Conservation (phyloP, 257 asterid genomes). For the Anisodus tanguticus region DNA sequence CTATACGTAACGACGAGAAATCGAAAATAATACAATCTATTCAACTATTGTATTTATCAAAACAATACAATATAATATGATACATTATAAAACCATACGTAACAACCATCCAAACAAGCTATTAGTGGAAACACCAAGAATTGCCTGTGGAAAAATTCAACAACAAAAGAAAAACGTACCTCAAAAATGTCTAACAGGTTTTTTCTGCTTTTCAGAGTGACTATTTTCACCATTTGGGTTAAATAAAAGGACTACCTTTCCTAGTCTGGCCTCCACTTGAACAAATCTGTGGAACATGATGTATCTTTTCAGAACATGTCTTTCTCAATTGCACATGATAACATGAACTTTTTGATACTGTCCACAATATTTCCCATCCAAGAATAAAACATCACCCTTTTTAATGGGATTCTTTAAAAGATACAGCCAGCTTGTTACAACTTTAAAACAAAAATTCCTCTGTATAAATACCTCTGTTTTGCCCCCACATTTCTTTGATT, state of each 20-base stretch:
- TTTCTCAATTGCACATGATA: neutral
- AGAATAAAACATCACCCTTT: neutral
- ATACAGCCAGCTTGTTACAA: constrained; percentile 75
- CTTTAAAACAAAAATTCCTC: constrained; percentile 42
- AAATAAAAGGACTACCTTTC: neutral
- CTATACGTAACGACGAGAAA: no score
- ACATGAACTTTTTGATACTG: neutral
- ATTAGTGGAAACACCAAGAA: neutral
- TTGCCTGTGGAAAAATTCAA: neutral
- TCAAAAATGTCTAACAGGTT: neutral
- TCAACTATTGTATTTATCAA: no score
- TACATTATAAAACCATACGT: no score
- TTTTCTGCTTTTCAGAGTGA: neutral
- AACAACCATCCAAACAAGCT: no score
- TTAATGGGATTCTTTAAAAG: constrained; percentile 14
- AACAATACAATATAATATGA: no score
- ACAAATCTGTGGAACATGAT: neutral
- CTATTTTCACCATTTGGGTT: neutral
- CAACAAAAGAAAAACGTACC: neutral
- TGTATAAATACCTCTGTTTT: neutral
- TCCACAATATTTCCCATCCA: neutral
- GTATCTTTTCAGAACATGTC: neutral
- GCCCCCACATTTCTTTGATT: neutral
- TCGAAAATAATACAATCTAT: no score
- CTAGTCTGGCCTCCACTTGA: neutral